Conservation (phyloP, 768 basidiomycete genomes). For the Podaxis sp. region DNA sequence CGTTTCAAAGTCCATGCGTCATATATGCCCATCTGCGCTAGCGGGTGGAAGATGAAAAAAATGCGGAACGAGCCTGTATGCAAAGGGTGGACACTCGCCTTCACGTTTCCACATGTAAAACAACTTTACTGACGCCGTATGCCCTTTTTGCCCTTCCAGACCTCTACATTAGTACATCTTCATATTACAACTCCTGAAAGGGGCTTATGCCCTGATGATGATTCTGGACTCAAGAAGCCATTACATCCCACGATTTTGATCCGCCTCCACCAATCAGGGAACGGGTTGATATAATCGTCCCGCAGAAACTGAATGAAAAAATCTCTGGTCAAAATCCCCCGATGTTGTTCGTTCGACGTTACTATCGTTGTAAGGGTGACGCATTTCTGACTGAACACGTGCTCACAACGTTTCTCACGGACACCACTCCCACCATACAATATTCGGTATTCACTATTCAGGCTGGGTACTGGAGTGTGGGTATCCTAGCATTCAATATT, state of each 20-base stretch:
- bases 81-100: background rate
- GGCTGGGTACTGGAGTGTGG: no score
- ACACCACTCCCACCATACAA: no score
- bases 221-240: background rate
- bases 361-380: background rate
- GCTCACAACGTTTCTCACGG: background rate
- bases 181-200: background rate
- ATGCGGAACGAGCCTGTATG: slow-evolving; percentile 6
- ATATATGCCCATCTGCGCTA: background rate
- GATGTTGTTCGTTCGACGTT: background rate
- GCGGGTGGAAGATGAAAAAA: slow-evolving; percentile 6
- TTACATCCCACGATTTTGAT: no score
- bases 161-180: background rate
- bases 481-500: no score
- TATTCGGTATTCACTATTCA: no score
- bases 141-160: background rate
- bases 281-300: no score
- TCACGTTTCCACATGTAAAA: background rate
- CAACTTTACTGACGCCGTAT: background rate
- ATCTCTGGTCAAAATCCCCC: background rate
- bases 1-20: background rate
- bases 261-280: no score
- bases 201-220: background rate
- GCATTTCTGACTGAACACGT: background rate
- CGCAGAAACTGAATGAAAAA: background rate